Evolutionary conservation across 176 grass and related monocot species (phyloP), one percentile per base, ranked within the genome.

Genomic region (Aegilops speltoides): DNA sequence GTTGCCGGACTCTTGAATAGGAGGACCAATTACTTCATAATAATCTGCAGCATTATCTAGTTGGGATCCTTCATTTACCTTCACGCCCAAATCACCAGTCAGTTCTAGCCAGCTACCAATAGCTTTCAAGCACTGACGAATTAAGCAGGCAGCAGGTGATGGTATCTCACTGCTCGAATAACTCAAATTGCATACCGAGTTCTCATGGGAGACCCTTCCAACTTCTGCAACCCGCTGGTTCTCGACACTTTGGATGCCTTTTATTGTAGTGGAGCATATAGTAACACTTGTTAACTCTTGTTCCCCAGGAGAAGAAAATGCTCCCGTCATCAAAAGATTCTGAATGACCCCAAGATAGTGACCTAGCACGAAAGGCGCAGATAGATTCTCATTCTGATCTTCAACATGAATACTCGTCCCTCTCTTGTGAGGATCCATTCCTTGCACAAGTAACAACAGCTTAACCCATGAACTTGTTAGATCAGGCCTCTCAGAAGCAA

Each of bases 351-450:
- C 90, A 87, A 97, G 45, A 85, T 87, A 91, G 10, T 93, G 92
- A 26, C 94, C 94, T 70, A 99, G 79, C 71, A 93, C 28, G 22
- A 97, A 99, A 40, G 97, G 89, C 0, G 92, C 59, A 78, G 85
- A 79, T 76, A 97, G 89, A 77, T 95, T 91, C 40, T 99, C 94
- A 76, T 99, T 94, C 83, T 99, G 92, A 56, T 99, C 97, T 83
- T 99, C 97, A 40, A 73, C 91, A 63, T 91, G 90, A 85, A 89
- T 89, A 69, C 87, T 90, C 29, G 92, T 93, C 38, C 89, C 89
- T 73, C 92, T 87, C 76, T 99, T 99, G 45, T 94, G 94, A 79
- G 92, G 79, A 79, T 99, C 92, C 94, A 99, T 97, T 82, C 90
- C 92, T 93, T 99, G 97, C 46, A 94, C 85, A 46, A 89, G 86